Conservation (phyloP, 441 rosid genomes). For the Biscutella laevigata region DNA sequence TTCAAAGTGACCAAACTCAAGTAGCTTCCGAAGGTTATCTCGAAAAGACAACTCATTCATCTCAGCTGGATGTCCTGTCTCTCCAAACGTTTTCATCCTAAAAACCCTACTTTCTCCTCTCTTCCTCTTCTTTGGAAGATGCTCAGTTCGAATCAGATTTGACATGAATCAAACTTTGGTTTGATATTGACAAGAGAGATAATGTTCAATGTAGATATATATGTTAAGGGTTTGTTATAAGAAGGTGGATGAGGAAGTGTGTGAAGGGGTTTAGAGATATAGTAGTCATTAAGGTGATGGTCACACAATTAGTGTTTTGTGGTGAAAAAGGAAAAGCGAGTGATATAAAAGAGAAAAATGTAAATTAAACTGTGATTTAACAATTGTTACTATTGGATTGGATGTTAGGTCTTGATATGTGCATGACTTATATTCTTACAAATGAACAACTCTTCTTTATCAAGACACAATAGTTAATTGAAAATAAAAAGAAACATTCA, state of each 20-base stretch:
- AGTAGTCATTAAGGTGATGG: constrained; percentile 31
- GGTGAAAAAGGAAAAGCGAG: constrained; percentile 46
- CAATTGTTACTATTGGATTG: constrained; percentile 20
- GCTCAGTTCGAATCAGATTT: constrained; percentile 24
- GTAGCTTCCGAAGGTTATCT: constrained; percentile 48
- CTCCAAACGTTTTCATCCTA: constrained; percentile 65
- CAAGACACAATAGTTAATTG: neutral
- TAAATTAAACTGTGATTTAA: constrained; percentile 20
- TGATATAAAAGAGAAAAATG: constrained; percentile 34
- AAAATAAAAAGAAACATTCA: too few relatives aligned
- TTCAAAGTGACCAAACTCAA: constrained; percentile 59
- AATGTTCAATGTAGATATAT: neutral
- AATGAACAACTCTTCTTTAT: constrained; percentile 6
- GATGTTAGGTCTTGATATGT: constrained; percentile 34
- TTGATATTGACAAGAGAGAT: neutral
- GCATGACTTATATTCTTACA: constrained; percentile 47
- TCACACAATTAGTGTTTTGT: constrained; percentile 66
- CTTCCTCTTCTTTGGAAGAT: constrained; percentile 52
- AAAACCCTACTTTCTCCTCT: constrained; percentile 62
- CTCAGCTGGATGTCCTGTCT: constrained; percentile 58
- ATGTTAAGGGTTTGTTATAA: constrained; percentile 14
- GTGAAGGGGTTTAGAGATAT: constrained; percentile 28
- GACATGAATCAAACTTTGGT: constrained; percentile 25
- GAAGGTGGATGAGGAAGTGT: constrained; percentile 11
- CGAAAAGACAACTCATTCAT: constrained; percentile 51